Evolutionary conservation across 495 filamentous ascomycete species (phyloP).

Genomic region (Penicillium steckii): DNA sequence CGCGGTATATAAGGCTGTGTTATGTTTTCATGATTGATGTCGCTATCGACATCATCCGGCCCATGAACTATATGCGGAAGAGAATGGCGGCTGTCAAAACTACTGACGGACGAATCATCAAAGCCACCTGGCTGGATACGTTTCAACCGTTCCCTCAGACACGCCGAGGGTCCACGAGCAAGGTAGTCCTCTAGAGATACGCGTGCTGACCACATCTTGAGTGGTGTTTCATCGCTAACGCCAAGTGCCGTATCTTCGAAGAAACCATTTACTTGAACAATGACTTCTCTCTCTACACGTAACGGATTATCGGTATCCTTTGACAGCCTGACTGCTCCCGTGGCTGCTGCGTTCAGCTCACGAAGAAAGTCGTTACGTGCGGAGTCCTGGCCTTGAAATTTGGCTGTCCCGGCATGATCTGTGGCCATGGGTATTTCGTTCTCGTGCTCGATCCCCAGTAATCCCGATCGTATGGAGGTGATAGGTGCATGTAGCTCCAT

Average conservation of each 20-base stretch:
- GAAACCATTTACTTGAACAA: constrained; percentile 60
- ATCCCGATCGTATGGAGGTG: constrained; percentile 60
- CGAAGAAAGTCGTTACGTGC: constrained; percentile 50
- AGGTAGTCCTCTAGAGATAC: constrained; percentile 50
- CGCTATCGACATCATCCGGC: constrained; percentile 2
- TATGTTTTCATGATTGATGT: neutral
- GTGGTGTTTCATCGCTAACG: constrained; percentile 38
- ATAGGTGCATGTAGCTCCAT: constrained; percentile 54
- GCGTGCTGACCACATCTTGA: constrained; percentile 55
- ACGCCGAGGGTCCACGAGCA: constrained; percentile 24
- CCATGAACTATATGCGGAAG: constrained; percentile 13
- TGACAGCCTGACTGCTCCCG: constrained; percentile 41
- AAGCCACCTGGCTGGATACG: constrained; percentile 21
- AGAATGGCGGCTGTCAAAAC: constrained; percentile 33
- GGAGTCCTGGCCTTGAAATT: constrained; percentile 53
- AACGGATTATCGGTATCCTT: constrained; percentile 40
- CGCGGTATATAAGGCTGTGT: neutral
- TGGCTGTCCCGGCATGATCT: constrained; percentile 56
- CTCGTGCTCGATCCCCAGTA: constrained; percentile 55
- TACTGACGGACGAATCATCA: constrained; percentile 36
- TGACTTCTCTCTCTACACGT: constrained; percentile 49
- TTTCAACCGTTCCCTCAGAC: constrained; percentile 30
- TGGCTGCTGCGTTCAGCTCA: constrained; percentile 45
- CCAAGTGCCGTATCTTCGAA: constrained; percentile 52
- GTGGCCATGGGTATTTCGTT: constrained; percentile 55